Evolutionary conservation across 192 early-diverging fungal genomes (phyloP), one percentile per base, ranked within the genome.

Genomic region (Umbelopsis vinacea): DNA sequence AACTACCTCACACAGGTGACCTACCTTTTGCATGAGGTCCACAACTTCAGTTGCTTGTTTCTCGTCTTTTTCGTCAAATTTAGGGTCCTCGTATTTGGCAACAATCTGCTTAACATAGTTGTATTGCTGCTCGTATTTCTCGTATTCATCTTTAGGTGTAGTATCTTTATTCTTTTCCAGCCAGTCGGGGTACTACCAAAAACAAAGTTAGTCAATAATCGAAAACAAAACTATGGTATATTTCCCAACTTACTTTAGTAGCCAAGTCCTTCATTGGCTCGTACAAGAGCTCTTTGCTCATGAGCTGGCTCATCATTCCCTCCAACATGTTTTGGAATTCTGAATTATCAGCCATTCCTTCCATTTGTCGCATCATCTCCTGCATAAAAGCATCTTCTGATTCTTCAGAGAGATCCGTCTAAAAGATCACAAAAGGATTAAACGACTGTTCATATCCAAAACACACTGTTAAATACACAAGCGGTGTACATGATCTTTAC

Each of bases 251-350:
- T 85, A 92, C 93, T 85, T 91, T 93, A 15, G 69, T 77, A 23
- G 88, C 86, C 57, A 99, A 81, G 48, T 99, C 96, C 81, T 92
- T 93, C 85, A 99, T 94, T 11, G 97, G 96, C 79, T 98, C 97
- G 82, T 96, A 93, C 52, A 99, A 82, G 24, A 98, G 83, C 35
- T 98, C 96, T 73, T 95, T 96, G 47, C 91, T 91, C 90, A 97
- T 93, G 40, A 99, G 81, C 80, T 97, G 89, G 48, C 93, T 88
- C 86, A 99, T 93, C 75, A 98, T 90, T 17, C 88, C 88, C 71
- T 94, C 94, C 7, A 98, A 89, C 71, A 96, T 86, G 29, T 91
- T 85, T 70, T 96, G 92, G 75, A 98, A 92, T 60, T 95, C 92
- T 2, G 89, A 88, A 60, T 84, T 86, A 29, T 79, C 77, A 24